These are phyloP conservation scores for Xerophyta viscosa DNA, from an alignment of 106 monocot genomes.

Conservation along the genomic window DNA sequence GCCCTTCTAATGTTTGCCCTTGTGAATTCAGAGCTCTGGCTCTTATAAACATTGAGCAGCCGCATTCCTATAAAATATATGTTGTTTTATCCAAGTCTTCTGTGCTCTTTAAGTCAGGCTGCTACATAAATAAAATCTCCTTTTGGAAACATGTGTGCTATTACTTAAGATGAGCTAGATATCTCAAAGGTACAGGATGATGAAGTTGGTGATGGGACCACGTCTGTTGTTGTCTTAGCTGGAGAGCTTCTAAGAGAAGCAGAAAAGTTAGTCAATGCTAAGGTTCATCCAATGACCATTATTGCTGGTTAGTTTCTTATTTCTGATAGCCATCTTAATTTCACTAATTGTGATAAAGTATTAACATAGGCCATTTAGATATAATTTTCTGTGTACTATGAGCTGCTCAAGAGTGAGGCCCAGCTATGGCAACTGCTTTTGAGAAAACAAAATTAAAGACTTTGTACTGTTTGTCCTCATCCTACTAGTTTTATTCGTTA, in stretches of 20 bases:
- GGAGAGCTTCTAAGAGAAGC: conserved; percentile 76
- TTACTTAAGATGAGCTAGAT: conserved; percentile 47
- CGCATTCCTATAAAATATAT: background rate
- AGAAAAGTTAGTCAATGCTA: conserved; percentile 53
- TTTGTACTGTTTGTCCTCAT: no score
- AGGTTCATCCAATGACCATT: conserved; percentile 80
- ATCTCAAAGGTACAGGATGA: conserved; percentile 89
- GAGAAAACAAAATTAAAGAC: no score
- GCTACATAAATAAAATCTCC: background rate
- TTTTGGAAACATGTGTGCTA: conserved; percentile 3
- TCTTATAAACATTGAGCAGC: background rate
- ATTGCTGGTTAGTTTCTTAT: conserved; percentile 44
- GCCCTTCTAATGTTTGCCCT: no score
- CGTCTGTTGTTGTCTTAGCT: conserved; percentile 78
- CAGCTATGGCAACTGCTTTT: no score
- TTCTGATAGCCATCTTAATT: background rate
- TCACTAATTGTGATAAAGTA: background rate
- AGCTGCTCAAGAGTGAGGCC: background rate
- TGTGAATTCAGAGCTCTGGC: background rate
- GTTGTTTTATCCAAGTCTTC: no score
- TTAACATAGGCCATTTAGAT: background rate
- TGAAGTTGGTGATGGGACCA: conserved; percentile 83
- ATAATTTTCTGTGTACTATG: background rate
- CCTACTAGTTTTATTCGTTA: background rate
- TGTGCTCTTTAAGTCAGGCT: no score